Evolutionary conservation across 2,329 filamentous ascomycete species (phyloP), one percentile per base, ranked within the genome.

Genomic region (Ilyonectria robusta): DNA sequence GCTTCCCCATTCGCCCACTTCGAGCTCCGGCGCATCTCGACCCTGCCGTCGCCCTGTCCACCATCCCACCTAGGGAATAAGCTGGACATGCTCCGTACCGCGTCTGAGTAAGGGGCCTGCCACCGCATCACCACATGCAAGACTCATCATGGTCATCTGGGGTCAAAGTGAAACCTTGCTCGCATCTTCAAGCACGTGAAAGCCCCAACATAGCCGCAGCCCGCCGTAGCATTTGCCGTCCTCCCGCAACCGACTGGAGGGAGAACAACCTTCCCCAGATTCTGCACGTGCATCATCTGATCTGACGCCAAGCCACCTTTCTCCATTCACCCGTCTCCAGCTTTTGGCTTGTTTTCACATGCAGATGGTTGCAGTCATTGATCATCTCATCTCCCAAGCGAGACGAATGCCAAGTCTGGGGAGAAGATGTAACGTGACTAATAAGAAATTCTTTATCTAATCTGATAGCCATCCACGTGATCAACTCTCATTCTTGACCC

Each of bases 241-340:
- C 19, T 19, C 19, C 44, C 37, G 15, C 53, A 55, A 6, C 53
- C 35, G 10, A 48, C 37, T 19, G 40, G 35, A 37, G 15, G n/a
- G n/a, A n/a, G n/a, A n/a, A 44, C 19, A 13, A 51, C 11, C 35
- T 65, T 65, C 63, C 63, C 63, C 63, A n/a, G 63, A 65, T 65
- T 65, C 51, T 57, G 37, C 63, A 65, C 57, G 63, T 65, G 57
- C 63, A 65, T 61, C 58, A 65, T 65, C 44, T 65, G 62, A 60
- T 57, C 63, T 57, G 35, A 15, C 31, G 50, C 51, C 46, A 61
- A 56, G 57, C 46, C 57, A 53, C 29, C 15, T 37, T 53, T 21
- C 44, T 53, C 47, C 56, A 33, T 65, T 37, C 37, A 35, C 44
- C 35, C 46, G 46, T 57, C 59, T 42, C 56, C 63, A 61, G 46